A percentile compares a stretch with the other conserved stretches of the same genome.
These are phyloP conservation scores for Trichothecium sympodiale DNA, from an alignment of 2,329 filamentous ascomycete species.

Conservation along the genomic window DNA sequence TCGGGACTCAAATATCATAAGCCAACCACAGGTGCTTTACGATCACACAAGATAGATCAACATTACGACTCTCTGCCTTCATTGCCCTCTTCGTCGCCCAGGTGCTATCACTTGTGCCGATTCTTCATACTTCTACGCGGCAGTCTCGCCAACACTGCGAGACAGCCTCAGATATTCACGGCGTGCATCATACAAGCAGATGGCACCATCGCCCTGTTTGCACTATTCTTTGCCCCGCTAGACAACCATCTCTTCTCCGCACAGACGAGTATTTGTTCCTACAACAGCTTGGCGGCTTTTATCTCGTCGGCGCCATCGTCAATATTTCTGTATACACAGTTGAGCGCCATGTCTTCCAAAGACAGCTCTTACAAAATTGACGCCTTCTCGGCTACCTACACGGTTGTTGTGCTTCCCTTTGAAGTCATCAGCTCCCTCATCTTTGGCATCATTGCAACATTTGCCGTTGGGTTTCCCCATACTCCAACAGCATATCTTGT, in stretches of 20 bases:
- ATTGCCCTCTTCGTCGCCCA: too few species aligned
- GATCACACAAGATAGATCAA: too few species aligned
- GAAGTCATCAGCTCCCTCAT: conserved; percentile 56
- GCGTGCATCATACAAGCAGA: conserved; percentile 58
- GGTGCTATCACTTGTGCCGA: too few species aligned
- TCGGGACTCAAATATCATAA: too few species aligned
- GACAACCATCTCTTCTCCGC: conserved; percentile 57
- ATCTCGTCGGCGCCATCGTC: conserved; percentile 69
- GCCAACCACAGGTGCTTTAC: too few species aligned
- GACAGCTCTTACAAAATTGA: conserved; percentile 62
- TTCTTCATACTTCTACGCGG: conserved; percentile 58
- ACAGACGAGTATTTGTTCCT: conserved; percentile 62
- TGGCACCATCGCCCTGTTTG: conserved; percentile 49
- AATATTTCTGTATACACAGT: conserved; percentile 68
- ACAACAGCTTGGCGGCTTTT: conserved; percentile 63
- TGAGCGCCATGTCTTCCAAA: conserved; percentile 28
- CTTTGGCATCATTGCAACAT: conserved; percentile 51
- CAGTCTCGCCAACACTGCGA: conserved; percentile 56
- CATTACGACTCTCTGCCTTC: too few species aligned
- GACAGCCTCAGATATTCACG: conserved; percentile 52
- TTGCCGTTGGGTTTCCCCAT: conserved; percentile 54
- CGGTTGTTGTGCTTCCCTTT: conserved; percentile 61
- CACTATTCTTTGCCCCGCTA: conserved; percentile 61
- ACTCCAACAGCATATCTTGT: conserved; percentile 56
- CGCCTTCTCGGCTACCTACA: conserved; percentile 59